A percentile compares a stretch with the other conserved stretches of the same genome.
These are phyloP conservation scores for Leishmania tarentolae DNA, from an alignment of 208 protist species.

Conservation along the genomic window DNA sequence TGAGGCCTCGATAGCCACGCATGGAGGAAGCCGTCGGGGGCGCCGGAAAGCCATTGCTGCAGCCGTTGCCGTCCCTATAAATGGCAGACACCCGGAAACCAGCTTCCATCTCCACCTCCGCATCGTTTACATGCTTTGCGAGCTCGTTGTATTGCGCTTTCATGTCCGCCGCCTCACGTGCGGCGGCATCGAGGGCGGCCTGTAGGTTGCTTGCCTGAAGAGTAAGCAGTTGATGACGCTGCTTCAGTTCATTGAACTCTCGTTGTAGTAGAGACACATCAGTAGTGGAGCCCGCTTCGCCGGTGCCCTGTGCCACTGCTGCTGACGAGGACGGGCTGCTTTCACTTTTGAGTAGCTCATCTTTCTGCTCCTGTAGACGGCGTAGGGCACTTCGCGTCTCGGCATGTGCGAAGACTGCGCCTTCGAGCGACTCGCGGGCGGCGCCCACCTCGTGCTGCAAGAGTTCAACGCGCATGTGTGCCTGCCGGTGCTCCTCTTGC, in stretches of 20 bases:
- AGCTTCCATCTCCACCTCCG: slow-evolving; percentile 35
- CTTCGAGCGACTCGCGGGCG: slow-evolving; percentile 51
- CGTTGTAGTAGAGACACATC: slow-evolving; percentile 17
- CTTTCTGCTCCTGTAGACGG: slow-evolving; percentile 16
- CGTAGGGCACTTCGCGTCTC: slow-evolving; percentile 43
- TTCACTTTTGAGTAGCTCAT: background rate
- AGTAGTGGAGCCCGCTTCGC: slow-evolving; percentile 16
- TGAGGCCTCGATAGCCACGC: background rate
- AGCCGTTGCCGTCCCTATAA: background rate
- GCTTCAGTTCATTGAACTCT: slow-evolving; percentile 21
- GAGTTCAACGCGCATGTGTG: slow-evolving; percentile 23
- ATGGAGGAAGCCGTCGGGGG: slow-evolving; percentile 5
- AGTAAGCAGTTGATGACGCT: slow-evolving; percentile 31
- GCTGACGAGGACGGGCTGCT: background rate
- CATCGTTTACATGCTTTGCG: slow-evolving; percentile 47
- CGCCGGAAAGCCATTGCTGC: slow-evolving; percentile 2
- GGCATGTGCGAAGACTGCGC: slow-evolving; percentile 46
- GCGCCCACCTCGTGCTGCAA: slow-evolving; percentile 38
- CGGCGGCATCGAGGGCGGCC: slow-evolving; percentile 44
- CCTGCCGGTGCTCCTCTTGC: slow-evolving; percentile 19
- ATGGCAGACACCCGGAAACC: slow-evolving; percentile 22
- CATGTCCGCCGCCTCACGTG: slow-evolving; percentile 52
- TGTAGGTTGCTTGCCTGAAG: slow-evolving; percentile 50
- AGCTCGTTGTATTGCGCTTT: slow-evolving; percentile 50
- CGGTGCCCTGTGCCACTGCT: background rate